phyloP scores from a whole-genome alignment of 2,329 filamentous ascomycete species.

The Botrytis hyacinthi region DNA sequence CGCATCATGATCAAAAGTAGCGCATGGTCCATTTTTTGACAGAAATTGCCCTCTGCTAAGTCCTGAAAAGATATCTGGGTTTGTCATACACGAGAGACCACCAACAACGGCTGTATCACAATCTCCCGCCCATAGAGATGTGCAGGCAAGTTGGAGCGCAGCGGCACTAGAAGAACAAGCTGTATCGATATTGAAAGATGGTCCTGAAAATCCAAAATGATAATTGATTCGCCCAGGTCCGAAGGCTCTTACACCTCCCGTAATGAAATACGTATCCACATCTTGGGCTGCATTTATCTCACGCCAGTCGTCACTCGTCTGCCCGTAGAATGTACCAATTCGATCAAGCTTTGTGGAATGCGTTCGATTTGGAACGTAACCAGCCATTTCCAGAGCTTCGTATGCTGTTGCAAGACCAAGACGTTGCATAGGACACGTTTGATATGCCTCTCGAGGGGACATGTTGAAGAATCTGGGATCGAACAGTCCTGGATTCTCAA shows the following conservation, averaged over 20 bases:
- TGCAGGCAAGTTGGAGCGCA: constrained; percentile 38
- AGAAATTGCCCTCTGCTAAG: constrained; percentile 38
- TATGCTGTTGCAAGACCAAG: constrained; percentile 74
- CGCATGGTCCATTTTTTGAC: constrained; percentile 46
- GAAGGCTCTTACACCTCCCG: constrained; percentile 38
- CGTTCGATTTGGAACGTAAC: constrained; percentile 55
- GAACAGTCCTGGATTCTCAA: constrained; percentile 70
- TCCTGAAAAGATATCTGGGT: constrained; percentile 37
- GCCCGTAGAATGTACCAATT: constrained; percentile 38
- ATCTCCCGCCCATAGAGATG: constrained; percentile 35
- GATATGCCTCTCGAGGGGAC: constrained; percentile 75
- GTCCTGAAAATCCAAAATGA: constrained; percentile 45
- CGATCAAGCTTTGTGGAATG: constrained; percentile 44
- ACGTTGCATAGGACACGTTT: constrained; percentile 79
- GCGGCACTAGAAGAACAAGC: constrained; percentile 45
- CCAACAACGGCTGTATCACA: constrained; percentile 38
- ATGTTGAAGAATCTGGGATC: constrained; percentile 87
- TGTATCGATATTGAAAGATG: constrained; percentile 43
- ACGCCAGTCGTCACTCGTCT: constrained; percentile 38
- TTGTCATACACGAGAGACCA: constrained; percentile 36
- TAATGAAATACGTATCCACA: constrained; percentile 38
- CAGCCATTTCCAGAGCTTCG: constrained; percentile 78
- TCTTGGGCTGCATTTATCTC: constrained; percentile 37
- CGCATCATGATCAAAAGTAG: constrained; percentile 48
- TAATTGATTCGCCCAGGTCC: constrained; percentile 42